phyloP scores from a whole-genome alignment of 2,329 filamentous ascomycete genomes.

The Elsinoe perseae region DNA sequence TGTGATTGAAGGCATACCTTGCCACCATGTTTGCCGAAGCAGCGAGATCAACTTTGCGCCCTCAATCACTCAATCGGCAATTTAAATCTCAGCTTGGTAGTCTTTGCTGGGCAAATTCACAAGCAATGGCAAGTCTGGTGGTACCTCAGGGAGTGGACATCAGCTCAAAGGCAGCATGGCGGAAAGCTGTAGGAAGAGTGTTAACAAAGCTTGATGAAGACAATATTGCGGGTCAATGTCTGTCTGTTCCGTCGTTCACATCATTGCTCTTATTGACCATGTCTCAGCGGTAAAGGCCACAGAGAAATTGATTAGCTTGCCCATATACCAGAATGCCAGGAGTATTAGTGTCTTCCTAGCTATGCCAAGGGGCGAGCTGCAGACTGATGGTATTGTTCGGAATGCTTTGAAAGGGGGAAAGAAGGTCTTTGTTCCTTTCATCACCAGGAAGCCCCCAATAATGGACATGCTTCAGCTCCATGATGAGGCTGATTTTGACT shows the following conservation, averaged over 20 bases:
- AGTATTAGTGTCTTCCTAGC: slow-evolving; percentile 83
- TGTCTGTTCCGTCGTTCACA: slow-evolving; percentile 27
- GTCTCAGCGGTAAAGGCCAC: slow-evolving; percentile 57
- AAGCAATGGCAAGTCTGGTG: slow-evolving; percentile 1
- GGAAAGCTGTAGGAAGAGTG: slow-evolving; percentile 55
- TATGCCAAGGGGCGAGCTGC: slow-evolving; percentile 82
- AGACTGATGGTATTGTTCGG: slow-evolving; percentile 72
- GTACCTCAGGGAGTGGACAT: not conserved
- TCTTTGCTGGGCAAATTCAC: slow-evolving; percentile 6
- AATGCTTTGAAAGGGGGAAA: slow-evolving; percentile 73
- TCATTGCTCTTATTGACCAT: slow-evolving; percentile 14
- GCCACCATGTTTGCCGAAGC: not conserved
- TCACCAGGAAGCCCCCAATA: slow-evolving; percentile 58
- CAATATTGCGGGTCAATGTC: slow-evolving; percentile 62
- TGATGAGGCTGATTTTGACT: slow-evolving; percentile 68
- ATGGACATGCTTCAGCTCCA: slow-evolving; percentile 93
- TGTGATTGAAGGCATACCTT: not conserved
- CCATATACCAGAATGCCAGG: slow-evolving; percentile 66
- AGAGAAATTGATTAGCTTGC: slow-evolving; percentile 56
- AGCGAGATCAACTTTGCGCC: not conserved
- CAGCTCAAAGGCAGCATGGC: slow-evolving; percentile 52
- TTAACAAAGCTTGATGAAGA: slow-evolving; percentile 57
- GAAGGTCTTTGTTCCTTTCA: slow-evolving; percentile 83
- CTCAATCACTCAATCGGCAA: not conserved
- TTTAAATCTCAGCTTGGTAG: not conserved